Conservation (phyloP, 495 filamentous ascomycete genomes). For the Aspergillus cavernicola region DNA sequence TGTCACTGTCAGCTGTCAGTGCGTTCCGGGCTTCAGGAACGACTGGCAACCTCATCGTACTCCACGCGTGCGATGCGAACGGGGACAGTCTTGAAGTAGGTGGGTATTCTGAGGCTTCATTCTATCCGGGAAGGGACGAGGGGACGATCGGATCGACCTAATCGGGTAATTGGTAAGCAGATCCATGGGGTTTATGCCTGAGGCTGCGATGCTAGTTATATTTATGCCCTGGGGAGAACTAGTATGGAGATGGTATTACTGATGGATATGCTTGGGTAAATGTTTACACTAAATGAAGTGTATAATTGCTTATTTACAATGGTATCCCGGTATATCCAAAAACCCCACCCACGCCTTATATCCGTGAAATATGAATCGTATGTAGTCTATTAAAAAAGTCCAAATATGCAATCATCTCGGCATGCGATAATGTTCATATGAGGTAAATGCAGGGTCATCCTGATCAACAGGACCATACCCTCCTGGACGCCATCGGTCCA, state of each 20-base stretch:
- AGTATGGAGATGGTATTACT: not conserved
- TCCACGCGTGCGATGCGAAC: not conserved
- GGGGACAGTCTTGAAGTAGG: no score
- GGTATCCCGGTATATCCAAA: conserved; percentile 12
- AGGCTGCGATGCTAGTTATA: not conserved
- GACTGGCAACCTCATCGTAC: conserved; percentile 8
- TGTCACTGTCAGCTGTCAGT: not conserved
- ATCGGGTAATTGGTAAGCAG: conserved; percentile 15
- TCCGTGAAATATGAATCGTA: not conserved
- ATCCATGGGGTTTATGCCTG: not conserved
- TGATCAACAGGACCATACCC: conserved; percentile 48
- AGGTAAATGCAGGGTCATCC: conserved; percentile 34
- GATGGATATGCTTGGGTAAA: no score
- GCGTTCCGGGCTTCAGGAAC: not conserved
- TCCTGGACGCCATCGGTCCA: conserved; percentile 45
- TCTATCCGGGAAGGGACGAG: not conserved
- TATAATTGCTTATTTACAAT: conserved; percentile 1
- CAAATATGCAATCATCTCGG: conserved; percentile 12
- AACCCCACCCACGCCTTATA: conserved; percentile 1
- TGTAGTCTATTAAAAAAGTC: not conserved
- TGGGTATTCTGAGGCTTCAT: not conserved
- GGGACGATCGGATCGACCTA: conserved; percentile 10
- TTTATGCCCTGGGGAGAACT: no score
- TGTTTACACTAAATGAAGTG: not conserved
- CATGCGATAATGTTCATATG: conserved; percentile 41